Evolutionary conservation across 2,329 filamentous ascomycete genomes (phyloP).

Genomic region (Penicillium sp.): DNA sequence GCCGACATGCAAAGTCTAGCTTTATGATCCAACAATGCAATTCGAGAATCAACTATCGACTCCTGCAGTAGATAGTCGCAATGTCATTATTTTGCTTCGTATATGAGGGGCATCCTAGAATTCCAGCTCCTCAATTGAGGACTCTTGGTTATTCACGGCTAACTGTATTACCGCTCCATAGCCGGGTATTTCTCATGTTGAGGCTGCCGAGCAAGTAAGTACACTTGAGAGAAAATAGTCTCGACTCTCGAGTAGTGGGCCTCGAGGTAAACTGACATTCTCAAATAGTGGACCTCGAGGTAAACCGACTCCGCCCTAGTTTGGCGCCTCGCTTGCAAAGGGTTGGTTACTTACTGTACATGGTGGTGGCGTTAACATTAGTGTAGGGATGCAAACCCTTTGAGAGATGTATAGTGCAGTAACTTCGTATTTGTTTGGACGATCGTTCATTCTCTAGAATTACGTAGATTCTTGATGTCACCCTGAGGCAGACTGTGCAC

Average conservation of each 20-base stretch:
- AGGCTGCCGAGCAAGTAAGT: no score
- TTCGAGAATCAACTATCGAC: not conserved
- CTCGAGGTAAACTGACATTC: not conserved
- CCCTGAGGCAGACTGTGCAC: not conserved
- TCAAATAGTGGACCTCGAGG: not conserved
- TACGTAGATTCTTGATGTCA: not conserved
- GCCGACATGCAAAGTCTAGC: not conserved
- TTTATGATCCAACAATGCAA: not conserved
- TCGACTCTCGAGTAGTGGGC: not conserved
- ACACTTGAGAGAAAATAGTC: not conserved
- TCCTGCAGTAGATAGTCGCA: not conserved
- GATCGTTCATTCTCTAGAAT: no score
- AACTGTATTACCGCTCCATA: no score
- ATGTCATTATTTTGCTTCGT: not conserved
- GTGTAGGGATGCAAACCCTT: not conserved
- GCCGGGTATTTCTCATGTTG: no score
- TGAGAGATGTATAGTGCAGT: not conserved
- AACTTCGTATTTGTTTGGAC: no score
- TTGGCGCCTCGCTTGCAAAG: not conserved
- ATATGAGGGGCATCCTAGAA: no score
- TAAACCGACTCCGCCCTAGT: not conserved
- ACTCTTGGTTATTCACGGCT: no score
- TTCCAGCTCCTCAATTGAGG: no score
- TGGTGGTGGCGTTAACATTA: not conserved
- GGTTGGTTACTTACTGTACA: not conserved